These are phyloP conservation scores for Shiraia sp. DNA, from an alignment of 2,329 filamentous ascomycete genomes.

Conservation along the genomic window DNA sequence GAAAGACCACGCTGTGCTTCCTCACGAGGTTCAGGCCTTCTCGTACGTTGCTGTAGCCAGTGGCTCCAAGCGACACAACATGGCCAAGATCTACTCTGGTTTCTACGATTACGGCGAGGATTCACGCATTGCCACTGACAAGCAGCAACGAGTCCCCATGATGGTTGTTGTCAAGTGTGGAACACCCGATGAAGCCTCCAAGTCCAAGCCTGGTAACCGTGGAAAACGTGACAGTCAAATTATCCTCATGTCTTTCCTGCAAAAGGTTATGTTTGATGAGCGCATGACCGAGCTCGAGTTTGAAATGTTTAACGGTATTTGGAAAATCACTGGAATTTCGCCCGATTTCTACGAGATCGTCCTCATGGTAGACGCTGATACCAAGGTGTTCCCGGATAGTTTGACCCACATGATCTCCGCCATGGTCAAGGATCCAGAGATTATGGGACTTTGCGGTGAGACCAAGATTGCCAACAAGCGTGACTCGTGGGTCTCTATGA, in stretches of 20 bases:
- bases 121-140: conserved; percentile 77
- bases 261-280: conserved; percentile 99
- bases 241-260: conserved; percentile 97
- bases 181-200: conserved; percentile 80
- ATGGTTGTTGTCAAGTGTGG: conserved; percentile 95
- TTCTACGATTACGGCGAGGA: conserved; percentile 95
- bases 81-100: conserved; percentile 97
- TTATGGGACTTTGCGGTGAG: conserved; percentile 98
- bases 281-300: conserved; percentile 99
- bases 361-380: conserved; percentile 99
- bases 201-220: conserved; percentile 91
- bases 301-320: conserved; percentile 99
- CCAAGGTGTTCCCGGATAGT: conserved; percentile 98
- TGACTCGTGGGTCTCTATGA: conserved; percentile 92
- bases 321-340: conserved; percentile 97
- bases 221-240: conserved; percentile 99
- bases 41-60: conserved; percentile 97
- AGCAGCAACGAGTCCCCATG: conserved; percentile 97
- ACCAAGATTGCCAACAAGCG: conserved; percentile 99
- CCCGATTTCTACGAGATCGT: conserved; percentile 98
- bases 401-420: conserved; percentile 98
- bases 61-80: conserved; percentile 97
- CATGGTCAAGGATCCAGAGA: conserved; percentile 98
- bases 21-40: conserved; percentile 82
- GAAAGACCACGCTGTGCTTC: conserved; percentile 80